Base-by-base conservation (phyloP, 2,329 filamentous ascomycete genomes). In the Colletotrichum acutatum region DNA sequence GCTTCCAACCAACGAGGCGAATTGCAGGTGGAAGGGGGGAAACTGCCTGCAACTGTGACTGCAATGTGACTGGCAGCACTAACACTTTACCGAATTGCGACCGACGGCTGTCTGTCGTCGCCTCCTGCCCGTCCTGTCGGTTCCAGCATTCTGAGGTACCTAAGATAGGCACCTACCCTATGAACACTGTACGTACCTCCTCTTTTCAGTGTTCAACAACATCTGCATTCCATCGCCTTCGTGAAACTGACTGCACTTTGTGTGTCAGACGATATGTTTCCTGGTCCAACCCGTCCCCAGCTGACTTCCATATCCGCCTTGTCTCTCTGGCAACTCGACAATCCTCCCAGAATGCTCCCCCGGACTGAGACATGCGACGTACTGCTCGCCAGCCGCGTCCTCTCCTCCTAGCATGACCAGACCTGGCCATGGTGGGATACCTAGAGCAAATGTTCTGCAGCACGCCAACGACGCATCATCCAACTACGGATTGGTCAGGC, bases 11-110 rank as follows among this genome's bases (percentile, higher is more conserved):
- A 59, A 54, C 32, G 16, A 58, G 56, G 56, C 24, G 28, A 58
- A 58, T n/a, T 11, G 42, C 16, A 49, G 46, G 16, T 22, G 56
- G 37, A 8, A 49, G n/a, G 19, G 22, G 19, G 24, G 24, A 8
- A 14, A 6, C 37, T 16, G 24, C 42, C 12, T 30, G 30, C 6
- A 19, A 19, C 37, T 19, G 37, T 14, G 16, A 42, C 37, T 42
- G 2, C 32, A 34, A 19, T 28, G n/a, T 34, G 57, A 71, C 56
- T 5, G 19, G 19, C 26, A 37, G 11, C 53, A 69, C 66, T 56
- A 69, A 64, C 66, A 69, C 30, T 46, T 58, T 57, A 58, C 52
- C 57, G 58, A 64, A 63, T 26, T 68, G 58, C 69, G 69, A 68
- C 69, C 42, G 57, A 22, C 32, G 65, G 30, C 26, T 68, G 26